Base-by-base conservation (phyloP, 306 rosid species). In the Citrullus colocynthis region DNA sequence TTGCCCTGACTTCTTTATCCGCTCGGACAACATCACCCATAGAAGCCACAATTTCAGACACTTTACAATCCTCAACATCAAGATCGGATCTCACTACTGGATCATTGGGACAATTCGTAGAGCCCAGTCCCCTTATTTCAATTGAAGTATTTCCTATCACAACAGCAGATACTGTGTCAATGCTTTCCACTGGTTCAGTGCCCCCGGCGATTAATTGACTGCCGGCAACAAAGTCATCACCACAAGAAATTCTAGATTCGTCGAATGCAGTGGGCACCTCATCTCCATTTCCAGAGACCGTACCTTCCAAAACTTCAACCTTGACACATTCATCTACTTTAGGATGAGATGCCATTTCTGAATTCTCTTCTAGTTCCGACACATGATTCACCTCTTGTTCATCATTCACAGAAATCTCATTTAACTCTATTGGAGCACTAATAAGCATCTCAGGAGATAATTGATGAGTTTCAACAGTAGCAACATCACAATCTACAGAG, bases 71-170 rank as follows among this genome's bases (percentile, higher is more conserved):
- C 76, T 20, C 76, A 42, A 42, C 52, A 34, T 79, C 76, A 51
- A 63, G 77, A 62, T 74, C 67, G 13, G 52, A 48, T 42, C 45
- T 30, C 71, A 21, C 63, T 1, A 18, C 30, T 59, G 61, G 48
- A 57, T 59, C 82, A 74, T 59, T 61, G 42, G n/a, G 71, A 42
- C 59, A 20, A 24, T 55, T 76, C 39, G 28, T 20, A n/a, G 83
- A 70, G 58, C 76, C 21, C 42, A 14, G 52, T 73, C 79, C 74
- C 41, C 78, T 73, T 78, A 63, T 75, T 82, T 71, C 82, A 58
- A n/a, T 62, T 39, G 49, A 28, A 11, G 51, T 55, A 11, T 42
- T 52, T 28, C 18, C 78, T 36, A 36, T 28, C 77, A 20, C 49
- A 41, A 57, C 78, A 39, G 48, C 20, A 76, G 52, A 52, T 66